These are phyloP conservation scores for Thalassiosira livingstoniorum DNA, from an alignment of 352 stramenopile genomes.

Conservation along the genomic window DNA sequence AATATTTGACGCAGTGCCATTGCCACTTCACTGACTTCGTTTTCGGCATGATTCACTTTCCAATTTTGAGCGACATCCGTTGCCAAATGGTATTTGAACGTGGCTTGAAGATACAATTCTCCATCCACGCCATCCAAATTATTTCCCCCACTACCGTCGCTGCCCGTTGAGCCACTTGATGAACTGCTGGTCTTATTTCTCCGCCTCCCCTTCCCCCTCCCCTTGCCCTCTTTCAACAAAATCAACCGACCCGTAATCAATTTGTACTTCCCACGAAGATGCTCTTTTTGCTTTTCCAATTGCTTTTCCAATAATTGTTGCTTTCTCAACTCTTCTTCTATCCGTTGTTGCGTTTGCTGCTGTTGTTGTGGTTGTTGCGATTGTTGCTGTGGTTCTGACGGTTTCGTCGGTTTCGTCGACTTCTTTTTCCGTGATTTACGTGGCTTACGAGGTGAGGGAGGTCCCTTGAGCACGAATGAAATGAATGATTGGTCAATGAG, in stretches of 20 bases:
- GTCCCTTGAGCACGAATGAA: slow-evolving; percentile 53
- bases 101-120: slow-evolving; percentile 69
- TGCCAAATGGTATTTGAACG: slow-evolving; percentile 81
- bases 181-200: neutral
- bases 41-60: slow-evolving; percentile 23
- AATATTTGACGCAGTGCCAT: slow-evolving; percentile 51
- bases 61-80: slow-evolving; percentile 82
- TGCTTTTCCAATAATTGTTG: neutral
- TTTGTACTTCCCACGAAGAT: slow-evolving; percentile 52
- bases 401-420: neutral
- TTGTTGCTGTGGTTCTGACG: neutral
- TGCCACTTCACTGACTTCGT: slow-evolving; percentile 38
- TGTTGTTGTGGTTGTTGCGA: neutral
- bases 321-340: neutral
- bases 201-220: slow-evolving; percentile 17
- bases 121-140: neutral
- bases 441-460: slow-evolving; percentile 29
- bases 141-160: too few relatives aligned
- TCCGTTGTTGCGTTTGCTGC: neutral
- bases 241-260: slow-evolving; percentile 49
- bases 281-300: slow-evolving; percentile 40
- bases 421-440: slow-evolving; percentile 32
- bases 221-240: slow-evolving; percentile 50
- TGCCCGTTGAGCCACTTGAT: neutral
- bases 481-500: slow-evolving; percentile 53